These are phyloP conservation scores for Penicillium malachiteum DNA, from an alignment of 495 filamentous ascomycete species.

Conservation along the genomic window DNA sequence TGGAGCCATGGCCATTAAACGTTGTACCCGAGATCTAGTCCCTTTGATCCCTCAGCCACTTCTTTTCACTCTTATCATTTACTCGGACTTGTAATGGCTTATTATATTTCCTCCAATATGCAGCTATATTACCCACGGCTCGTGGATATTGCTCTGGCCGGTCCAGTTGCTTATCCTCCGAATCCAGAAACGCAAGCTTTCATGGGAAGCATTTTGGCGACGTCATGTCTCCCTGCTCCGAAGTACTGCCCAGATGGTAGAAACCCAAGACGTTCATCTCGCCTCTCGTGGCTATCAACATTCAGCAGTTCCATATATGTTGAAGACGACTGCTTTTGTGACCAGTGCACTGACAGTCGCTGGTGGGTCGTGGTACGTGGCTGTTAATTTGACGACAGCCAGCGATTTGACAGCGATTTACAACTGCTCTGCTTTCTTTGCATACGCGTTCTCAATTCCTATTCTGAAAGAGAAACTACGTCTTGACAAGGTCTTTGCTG, in stretches of 20 bases:
- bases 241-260: constrained; percentile 84
- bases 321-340: constrained; percentile 74
- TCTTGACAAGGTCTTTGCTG: constrained; percentile 76
- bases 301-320: constrained; percentile 70
- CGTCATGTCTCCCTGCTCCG: constrained; percentile 71
- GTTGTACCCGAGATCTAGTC: too few relatives aligned
- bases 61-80: neutral
- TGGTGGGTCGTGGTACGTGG: constrained; percentile 92
- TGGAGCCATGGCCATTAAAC: neutral
- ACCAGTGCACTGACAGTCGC: constrained; percentile 87
- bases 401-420: constrained; percentile 96
- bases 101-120: constrained; percentile 9
- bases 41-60: too few relatives aligned
- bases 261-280: constrained; percentile 62
- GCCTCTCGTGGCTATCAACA: constrained; percentile 43
- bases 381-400: constrained; percentile 87
- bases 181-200: constrained; percentile 64
- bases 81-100: constrained; percentile 14
- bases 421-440: constrained; percentile 98
- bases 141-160: constrained; percentile 88
- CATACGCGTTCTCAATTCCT: constrained; percentile 91
- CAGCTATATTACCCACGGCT: constrained; percentile 89
- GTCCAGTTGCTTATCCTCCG: constrained; percentile 77
- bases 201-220: constrained; percentile 87
- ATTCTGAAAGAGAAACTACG: constrained; percentile 80